Conservation (phyloP, 179 eudicot species). For the Sideroxylon spinosum region DNA sequence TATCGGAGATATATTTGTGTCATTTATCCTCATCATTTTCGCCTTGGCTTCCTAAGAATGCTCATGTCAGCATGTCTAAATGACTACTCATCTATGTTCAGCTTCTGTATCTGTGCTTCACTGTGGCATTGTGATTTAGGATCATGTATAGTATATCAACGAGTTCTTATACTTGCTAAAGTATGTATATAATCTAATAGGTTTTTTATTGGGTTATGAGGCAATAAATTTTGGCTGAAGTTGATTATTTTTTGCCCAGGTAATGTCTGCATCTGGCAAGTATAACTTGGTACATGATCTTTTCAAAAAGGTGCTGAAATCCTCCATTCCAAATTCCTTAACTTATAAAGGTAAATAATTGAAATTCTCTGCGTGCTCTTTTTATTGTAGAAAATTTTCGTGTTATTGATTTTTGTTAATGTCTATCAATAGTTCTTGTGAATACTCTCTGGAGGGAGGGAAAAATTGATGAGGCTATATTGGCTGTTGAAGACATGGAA, state of each 20-base stretch:
- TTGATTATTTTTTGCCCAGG: conserved; percentile 37
- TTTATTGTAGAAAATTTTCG: not conserved
- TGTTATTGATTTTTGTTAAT: not conserved
- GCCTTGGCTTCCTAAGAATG: not conserved
- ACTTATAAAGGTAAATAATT: conserved; percentile 68
- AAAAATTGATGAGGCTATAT: conserved; percentile 70
- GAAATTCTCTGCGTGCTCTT: conserved; percentile 1
- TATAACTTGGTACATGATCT: conserved; percentile 85
- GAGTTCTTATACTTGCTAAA: not conserved
- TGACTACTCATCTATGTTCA: not conserved
- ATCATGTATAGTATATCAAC: not conserved
- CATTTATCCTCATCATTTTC: not conserved
- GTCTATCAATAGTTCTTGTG: conserved; percentile 52
- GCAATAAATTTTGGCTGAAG: not conserved
- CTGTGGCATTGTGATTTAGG: not conserved
- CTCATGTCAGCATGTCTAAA: not conserved
- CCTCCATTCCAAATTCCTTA: conserved; percentile 71
- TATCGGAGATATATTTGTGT: not conserved
- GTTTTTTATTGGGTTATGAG: not conserved
- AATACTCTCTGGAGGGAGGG: conserved; percentile 89
- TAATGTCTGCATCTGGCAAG: conserved; percentile 84
- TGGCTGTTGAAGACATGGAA: conserved; percentile 78
- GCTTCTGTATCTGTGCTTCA: not conserved
- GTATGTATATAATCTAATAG: not conserved
- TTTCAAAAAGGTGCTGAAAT: conserved; percentile 58